Evolutionary conservation across 1,284 basidiomycete genomes (phyloP), one percentile per base, ranked within the genome.

Genomic region (Ceratobasidium sp.): DNA sequence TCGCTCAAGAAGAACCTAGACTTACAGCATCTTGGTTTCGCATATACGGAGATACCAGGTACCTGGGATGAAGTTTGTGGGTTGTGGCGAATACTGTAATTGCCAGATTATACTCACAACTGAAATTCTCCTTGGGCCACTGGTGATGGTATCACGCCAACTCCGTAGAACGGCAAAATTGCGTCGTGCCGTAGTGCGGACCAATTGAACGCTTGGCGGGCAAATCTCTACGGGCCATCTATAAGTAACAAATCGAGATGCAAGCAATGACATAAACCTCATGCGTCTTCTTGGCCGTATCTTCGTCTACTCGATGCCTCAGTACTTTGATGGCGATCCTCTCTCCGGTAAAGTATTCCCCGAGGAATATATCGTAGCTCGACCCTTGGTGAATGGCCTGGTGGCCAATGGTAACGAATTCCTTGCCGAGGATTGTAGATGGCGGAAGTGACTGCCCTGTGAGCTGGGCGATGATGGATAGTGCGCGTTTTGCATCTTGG

Each of bases 261-360:
- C n/a, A 1, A 1, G 41, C 41, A 6, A 12, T 6, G n/a, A 3
- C 16, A 41, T 54, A n/a, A n/a, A 74, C 48, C 48, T 74, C 27
- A 23, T 75, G 73, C 3, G 52, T 75, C 30, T 30, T 65, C 41
- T 46, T n/a, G 14, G 41, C 75, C 5, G 75, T 77, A 23, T 67
- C 55, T 20, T 48, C 41, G 23, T 68, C 65, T 8, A 77, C 50
- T 14, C 75, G 64, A 10, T 68, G 75, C 12, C 75, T 38, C n/a
- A 77, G 54, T 2, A 77, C 55, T 30, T 77, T 77, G 44, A 77
- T 68, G 3, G 62, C 75, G n/a, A 77, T 62, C 65, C 23, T 68
- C 44, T 77, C 75, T 1, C 75, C 75, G 1, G 75, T 77, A n/a
- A 77, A 77, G 38, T 77, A 77, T n/a, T 77, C 75, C 10, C 71